Evolutionary conservation across 2,329 filamentous ascomycete genomes (phyloP), one percentile per base, ranked within the genome.

Genomic region (Pseudopyricularia cyperi): DNA sequence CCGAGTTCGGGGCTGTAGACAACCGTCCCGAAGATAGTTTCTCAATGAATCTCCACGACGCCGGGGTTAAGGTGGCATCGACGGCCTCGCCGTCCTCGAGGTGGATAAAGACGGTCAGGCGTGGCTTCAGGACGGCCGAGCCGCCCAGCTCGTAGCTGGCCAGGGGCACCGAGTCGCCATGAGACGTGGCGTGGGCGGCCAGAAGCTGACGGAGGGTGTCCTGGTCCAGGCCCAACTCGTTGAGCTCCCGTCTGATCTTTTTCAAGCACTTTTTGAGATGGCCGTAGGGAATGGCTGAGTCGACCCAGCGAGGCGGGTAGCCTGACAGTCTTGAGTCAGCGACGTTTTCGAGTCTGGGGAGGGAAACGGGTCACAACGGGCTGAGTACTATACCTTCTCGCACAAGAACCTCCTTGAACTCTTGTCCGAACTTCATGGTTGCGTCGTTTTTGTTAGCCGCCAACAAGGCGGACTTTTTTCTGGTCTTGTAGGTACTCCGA

Each of bases 181-280:
- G 46, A n/a, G 56, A 70, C 53, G 71, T 65, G 60, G 72, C 67
- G 55, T 73, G 67, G 30, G 72, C 67, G 52, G 74, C 71, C 52
- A 86, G 72, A 28, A 93, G 73, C 53, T 78, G 76, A 47, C 80
- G 75, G 52, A 94, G 69, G 2, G 84, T 89, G 9, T 83, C 75
- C 4, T 79, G 77, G 57, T 87, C 84, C 30, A 94, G 77, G 7
- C 88, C 88, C 14, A 91, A 69, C 33, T 76, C 74, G 39, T 74
- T 69, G 51, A 95, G 74, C 69, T 95, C 87, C 50, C 71, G 69
- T 57, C 83, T 79, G 49, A 94, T 83, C 62, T 83, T 83, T 63
- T 90, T 91, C 63, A 95, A 83, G 67, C 86, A 87, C 70, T 94
- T 95, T 68, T 95, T 95, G 53, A 95, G 77, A 65, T 89, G 80